Evolutionary conservation across 208 protist species (phyloP), one percentile per base, ranked within the genome.

Genomic region (Wallacemonas sp.): DNA sequence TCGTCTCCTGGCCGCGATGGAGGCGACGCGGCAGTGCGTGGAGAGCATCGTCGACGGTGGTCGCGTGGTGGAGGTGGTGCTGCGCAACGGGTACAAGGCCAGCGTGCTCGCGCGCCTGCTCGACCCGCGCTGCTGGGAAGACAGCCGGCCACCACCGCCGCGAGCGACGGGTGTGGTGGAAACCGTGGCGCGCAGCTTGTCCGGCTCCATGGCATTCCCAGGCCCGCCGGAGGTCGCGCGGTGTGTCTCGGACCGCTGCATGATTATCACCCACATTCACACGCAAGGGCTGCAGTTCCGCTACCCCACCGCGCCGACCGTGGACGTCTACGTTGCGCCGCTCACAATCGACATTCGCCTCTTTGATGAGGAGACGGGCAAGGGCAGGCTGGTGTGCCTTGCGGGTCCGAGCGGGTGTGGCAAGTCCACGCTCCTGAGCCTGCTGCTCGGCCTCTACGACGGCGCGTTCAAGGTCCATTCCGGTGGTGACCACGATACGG

Each of bases 61-160:
- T 5, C 79, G 77, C 11, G 74, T 93, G 19, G 46, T 63, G 36
- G 87, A 90, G 47, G 70, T 90, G 55, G 68, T 93, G 30, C 52
- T 87, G 68, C 33, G 71, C 38, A 90, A 93, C 61, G 87, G 79
- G 4, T 85, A 93, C 77, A 93, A 93, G 74, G 84, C 83, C 5
- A 80, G 70, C 47, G 70, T 86, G 27, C 66, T 93, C 21, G 77
- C 84, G 48, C 66, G 70, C 24, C 34, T 93, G 24, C 49, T 86
- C 11, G 74, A 85, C 47, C 36, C 63, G 17, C 66, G 64, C 4
- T 39, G 69, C 49, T 90, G 83, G 87, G 87, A 93, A n/a, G n/a
- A n/a, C n/a, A n/a, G n/a, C n/a, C n/a, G n/a, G 74, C 47, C 47
- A 23, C 8, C 47, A 3, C 21, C 36, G 36, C 6, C 14, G 36